A percentile compares a stretch with the other conserved stretches of the same genome.
phyloP scores from a whole-genome alignment of 2,329 filamentous ascomycete species.

The Fonsecaea pugnacius region DNA sequence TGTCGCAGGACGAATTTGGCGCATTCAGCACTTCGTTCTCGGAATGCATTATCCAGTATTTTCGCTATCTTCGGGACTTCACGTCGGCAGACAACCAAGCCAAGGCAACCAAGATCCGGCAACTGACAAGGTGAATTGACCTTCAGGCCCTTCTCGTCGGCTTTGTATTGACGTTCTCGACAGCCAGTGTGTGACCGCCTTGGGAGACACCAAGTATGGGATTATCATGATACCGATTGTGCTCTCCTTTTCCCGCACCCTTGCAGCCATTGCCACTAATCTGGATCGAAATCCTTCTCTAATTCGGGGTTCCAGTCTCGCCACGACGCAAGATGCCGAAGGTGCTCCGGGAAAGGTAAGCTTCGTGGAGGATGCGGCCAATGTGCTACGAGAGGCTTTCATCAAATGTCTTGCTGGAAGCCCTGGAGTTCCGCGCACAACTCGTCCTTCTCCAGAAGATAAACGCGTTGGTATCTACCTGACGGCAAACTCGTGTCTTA shows the following conservation, averaged over 20 bases:
- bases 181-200: constrained; percentile 80
- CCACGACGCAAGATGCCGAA: constrained; percentile 45
- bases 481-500: constrained; percentile 87
- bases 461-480: constrained; percentile 88
- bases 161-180: constrained; percentile 7
- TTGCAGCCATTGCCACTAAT: constrained; percentile 81
- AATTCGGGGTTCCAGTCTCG: constrained; percentile 55
- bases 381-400: constrained; percentile 87
- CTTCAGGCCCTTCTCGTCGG: not conserved
- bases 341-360: constrained; percentile 73
- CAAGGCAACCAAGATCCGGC: constrained; percentile 35
- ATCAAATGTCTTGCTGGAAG: constrained; percentile 79
- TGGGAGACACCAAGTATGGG: constrained; percentile 78
- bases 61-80: constrained; percentile 38
- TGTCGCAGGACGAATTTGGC: constrained; percentile 34
- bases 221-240: constrained; percentile 81
- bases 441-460: constrained; percentile 69
- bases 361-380: constrained; percentile 83
- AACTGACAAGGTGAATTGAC: constrained; percentile 34
- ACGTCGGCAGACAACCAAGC: constrained; percentile 32
- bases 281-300: constrained; percentile 81
- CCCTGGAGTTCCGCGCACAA: constrained; percentile 44
- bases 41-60: constrained; percentile 36
- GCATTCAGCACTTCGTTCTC: constrained; percentile 34
- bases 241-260: constrained; percentile 77